These are phyloP conservation scores for Phytophthora colocasiae DNA, from an alignment of 352 stramenopile species.

Conservation along the genomic window DNA sequence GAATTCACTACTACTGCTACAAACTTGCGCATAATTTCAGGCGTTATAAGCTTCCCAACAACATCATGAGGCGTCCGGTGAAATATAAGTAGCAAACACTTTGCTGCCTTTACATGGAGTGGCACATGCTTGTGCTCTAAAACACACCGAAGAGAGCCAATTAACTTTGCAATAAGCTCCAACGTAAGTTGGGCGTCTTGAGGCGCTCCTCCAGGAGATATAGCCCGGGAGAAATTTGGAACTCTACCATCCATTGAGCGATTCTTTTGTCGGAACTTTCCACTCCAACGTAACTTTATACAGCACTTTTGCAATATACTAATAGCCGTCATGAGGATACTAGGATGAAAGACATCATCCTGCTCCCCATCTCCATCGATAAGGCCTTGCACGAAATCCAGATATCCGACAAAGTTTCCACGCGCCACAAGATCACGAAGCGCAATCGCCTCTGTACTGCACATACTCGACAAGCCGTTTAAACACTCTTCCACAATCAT, in stretches of 20 bases:
- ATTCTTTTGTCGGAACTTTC: slow-evolving; percentile 16
- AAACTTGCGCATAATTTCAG: slow-evolving; percentile 62
- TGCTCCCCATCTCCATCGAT: slow-evolving; percentile 39
- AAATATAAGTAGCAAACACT: slow-evolving; percentile 74
- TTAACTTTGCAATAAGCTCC: slow-evolving; percentile 50
- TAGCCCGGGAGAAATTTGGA: background rate
- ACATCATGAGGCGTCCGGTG: slow-evolving; percentile 49
- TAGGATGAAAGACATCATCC: slow-evolving; percentile 59
- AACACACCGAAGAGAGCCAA: slow-evolving; percentile 52
- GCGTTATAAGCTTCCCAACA: slow-evolving; percentile 52
- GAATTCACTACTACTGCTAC: slow-evolving; percentile 56
- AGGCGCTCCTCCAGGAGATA: slow-evolving; percentile 24
- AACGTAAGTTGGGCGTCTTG: slow-evolving; percentile 44
- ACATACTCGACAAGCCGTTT: slow-evolving; percentile 75
- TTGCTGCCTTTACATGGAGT: slow-evolving; percentile 71
- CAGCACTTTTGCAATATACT: slow-evolving; percentile 81
- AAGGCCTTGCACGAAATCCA: slow-evolving; percentile 61
- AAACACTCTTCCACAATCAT: slow-evolving; percentile 88
- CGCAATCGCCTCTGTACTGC: slow-evolving; percentile 58
- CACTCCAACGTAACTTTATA: slow-evolving; percentile 67
- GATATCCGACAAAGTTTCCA: slow-evolving; percentile 51
- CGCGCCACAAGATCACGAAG: slow-evolving; percentile 58
- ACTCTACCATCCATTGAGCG: slow-evolving; percentile 15
- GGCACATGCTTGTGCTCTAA: slow-evolving; percentile 64
- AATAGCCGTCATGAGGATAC: slow-evolving; percentile 67